Conservation (phyloP, 257 asterid species). For the Cruciata laevipes region DNA sequence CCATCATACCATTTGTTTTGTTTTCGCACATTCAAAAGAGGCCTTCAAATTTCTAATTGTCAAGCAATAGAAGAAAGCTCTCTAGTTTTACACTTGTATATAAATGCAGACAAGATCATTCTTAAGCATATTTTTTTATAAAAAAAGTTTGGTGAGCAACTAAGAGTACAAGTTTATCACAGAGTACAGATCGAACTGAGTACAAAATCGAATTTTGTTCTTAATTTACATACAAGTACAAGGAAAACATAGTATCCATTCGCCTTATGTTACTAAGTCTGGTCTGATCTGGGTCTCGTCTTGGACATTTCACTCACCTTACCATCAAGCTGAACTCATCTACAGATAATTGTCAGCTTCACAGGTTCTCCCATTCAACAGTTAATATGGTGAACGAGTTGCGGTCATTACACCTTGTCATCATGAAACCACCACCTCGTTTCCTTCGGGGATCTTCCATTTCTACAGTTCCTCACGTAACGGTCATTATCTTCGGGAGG, state of each 20-base stretch:
- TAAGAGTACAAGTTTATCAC: neutral
- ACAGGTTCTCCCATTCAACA: slow-evolving; percentile 10
- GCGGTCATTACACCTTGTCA: slow-evolving; percentile 64
- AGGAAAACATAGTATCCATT: slow-evolving; percentile 14
- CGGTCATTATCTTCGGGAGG: slow-evolving; percentile 96
- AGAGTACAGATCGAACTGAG: neutral
- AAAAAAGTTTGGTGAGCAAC: neutral
- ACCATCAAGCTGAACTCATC: slow-evolving; percentile 13
- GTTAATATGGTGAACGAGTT: slow-evolving; percentile 9
- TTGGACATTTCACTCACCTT: slow-evolving; percentile 5
- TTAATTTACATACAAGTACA: slow-evolving; percentile 26
- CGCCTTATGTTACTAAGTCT: slow-evolving; percentile 8
- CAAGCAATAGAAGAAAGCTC: no score
- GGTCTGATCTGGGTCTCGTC: slow-evolving; percentile 4
- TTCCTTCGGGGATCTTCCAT: slow-evolving; percentile 96
- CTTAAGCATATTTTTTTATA: no score
- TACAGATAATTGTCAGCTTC: slow-evolving; percentile 12
- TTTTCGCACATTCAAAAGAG: neutral
- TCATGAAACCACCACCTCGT: slow-evolving; percentile 99
- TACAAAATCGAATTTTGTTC: slow-evolving; percentile 12
- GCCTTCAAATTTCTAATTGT: no score
- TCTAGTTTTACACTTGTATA: no score
- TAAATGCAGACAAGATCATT: no score
- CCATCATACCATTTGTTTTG: neutral
- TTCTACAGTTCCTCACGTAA: slow-evolving; percentile 85